Evolutionary conservation across 768 basidiomycete species (phyloP), one percentile per base, ranked within the genome.

Genomic region (Amanita polypyramis): DNA sequence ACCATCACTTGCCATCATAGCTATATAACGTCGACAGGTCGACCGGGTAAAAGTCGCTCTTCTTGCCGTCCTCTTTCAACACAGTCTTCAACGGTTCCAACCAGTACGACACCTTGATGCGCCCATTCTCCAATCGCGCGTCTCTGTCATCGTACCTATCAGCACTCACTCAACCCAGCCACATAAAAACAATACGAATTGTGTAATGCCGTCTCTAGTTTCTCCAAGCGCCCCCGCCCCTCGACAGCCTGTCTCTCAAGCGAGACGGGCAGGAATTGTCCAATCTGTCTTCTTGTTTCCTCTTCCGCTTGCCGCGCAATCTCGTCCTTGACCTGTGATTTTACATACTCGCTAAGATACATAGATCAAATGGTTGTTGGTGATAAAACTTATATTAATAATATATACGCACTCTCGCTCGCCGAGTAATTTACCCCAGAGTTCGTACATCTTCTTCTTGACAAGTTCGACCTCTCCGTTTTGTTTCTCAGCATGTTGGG

Each of bases 211-310:
- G 65, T 61, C 50, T 65, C 66, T 39, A 76, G 66, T 6, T 70
- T 68, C 14, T 59, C 56, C 38, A 80, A 54, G 48, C 73, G 69
- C 43, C 60, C 59, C 49, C 67, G 67, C 46, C 63, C 73, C 51
- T 76, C 70, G 12, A 61, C 55, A 0, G 60, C 61, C 54, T 78
- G 76, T 50, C 74, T 56, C 14, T 65, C 52, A 43, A 80, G 60
- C 19, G 71, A 62, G 6, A 74, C 60, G 1, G 76, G 76, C 43
- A 80, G 62, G 53, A 75, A 64, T 19, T 72, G 66, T 47, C 50
- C 54, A 33, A 80, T 72, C 53, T 79, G 77, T 33, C 51, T 54
- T 19, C 70, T 63, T n/a, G 80, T 71, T 52, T 78, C 63, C 39
- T 63, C 61, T 46, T 61, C 62, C 32, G 73, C 71, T 54, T 77